phyloP scores from a whole-genome alignment of 2,329 filamentous ascomycete genomes.

The Ascochyta fabae region DNA sequence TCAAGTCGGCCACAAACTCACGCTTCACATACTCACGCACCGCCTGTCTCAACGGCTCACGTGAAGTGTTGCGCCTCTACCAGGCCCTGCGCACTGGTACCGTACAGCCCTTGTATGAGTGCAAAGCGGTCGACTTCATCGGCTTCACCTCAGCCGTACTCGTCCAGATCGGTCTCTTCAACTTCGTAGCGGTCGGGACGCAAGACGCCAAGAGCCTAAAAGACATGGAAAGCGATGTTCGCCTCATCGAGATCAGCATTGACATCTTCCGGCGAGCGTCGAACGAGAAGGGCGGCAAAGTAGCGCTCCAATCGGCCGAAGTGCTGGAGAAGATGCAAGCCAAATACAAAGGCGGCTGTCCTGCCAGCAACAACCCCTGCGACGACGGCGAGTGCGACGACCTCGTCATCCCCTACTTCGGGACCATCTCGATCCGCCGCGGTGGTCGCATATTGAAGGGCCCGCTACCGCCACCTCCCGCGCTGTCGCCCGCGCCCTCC shows the following conservation, averaged over 20 bases:
- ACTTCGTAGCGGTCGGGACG: constrained; percentile 33
- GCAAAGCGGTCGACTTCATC: constrained; percentile 56
- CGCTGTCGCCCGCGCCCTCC: neutral
- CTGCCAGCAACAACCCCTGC: constrained; percentile 2
- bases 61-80: constrained; percentile 52
- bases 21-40: constrained; percentile 50
- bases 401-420: constrained; percentile 52
- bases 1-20: constrained; percentile 46
- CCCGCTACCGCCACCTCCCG: neutral
- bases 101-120: constrained; percentile 52
- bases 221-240: constrained; percentile 45
- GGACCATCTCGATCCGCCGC: constrained; percentile 48
- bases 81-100: constrained; percentile 46
- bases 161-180: constrained; percentile 52
- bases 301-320: constrained; percentile 48
- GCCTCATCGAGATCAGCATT: constrained; percentile 49
- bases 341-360: constrained; percentile 29
- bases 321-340: constrained; percentile 49
- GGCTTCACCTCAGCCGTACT: constrained; percentile 55
- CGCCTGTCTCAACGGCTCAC: constrained; percentile 50
- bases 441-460: constrained; percentile 28
- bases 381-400: constrained; percentile 23
- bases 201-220: constrained; percentile 23
- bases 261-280: constrained; percentile 52
- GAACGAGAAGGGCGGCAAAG: constrained; percentile 50